phyloP scores from a whole-genome alignment of 2,329 filamentous ascomycete genomes.

The Xylaria sp. region DNA sequence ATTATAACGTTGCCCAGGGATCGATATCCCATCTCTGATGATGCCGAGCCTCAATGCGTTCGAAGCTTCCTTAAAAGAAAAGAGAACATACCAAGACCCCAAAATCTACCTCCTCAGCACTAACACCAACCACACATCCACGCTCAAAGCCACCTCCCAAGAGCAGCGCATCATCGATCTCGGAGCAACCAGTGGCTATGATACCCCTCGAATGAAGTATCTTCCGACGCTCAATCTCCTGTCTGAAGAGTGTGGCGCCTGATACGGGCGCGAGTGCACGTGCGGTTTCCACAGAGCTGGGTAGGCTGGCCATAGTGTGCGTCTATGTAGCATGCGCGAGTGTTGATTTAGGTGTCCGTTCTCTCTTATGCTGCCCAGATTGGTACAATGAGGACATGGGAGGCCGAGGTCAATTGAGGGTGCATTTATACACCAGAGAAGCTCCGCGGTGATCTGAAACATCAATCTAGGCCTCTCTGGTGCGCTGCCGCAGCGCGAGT shows the following conservation, averaged over 20 bases:
- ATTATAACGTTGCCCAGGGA: background rate
- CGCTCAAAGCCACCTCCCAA: slow-evolving; percentile 58
- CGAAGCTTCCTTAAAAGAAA: background rate
- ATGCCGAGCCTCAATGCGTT: background rate
- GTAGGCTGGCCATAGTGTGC: background rate
- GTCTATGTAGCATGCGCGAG: background rate
- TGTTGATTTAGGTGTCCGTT: background rate
- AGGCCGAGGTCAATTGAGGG: background rate
- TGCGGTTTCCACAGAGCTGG: background rate
- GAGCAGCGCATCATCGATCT: slow-evolving; percentile 61
- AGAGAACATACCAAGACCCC: slow-evolving; percentile 56
- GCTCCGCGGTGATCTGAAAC: background rate
- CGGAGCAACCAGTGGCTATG: slow-evolving; percentile 57
- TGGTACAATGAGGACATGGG: background rate
- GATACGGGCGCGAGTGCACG: slow-evolving; percentile 53
- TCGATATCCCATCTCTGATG: background rate
- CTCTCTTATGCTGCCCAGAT: background rate
- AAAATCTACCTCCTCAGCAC: slow-evolving; percentile 61
- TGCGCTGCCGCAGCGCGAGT: background rate
- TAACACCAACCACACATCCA: slow-evolving; percentile 65
- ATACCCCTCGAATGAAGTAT: slow-evolving; percentile 46
- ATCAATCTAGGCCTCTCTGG: too few species aligned
- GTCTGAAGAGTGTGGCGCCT: slow-evolving; percentile 54
- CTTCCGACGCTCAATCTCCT: slow-evolving; percentile 53
- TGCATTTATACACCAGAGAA: background rate